These are phyloP conservation scores for Ochetophila trinervis DNA, from an alignment of 306 rosid species.

Conservation along the genomic window DNA sequence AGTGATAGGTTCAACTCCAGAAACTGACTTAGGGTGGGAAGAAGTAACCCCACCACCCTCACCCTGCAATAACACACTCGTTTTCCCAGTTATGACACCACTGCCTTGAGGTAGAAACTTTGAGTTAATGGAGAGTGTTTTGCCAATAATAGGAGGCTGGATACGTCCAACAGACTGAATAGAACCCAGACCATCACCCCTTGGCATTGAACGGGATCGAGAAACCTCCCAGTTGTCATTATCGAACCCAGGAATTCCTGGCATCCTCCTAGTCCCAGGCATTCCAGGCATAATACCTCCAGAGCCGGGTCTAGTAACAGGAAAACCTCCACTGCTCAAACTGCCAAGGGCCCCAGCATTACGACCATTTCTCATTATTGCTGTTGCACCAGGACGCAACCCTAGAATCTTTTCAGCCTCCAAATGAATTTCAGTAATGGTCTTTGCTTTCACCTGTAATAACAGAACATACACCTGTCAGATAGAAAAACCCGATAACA, in stretches of 20 bases:
- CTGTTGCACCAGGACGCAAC: conserved; percentile 37
- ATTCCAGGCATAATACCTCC: conserved; percentile 39
- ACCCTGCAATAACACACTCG: conserved; percentile 39
- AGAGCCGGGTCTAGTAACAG: conserved; percentile 27
- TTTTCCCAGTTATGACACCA: conserved; percentile 33
- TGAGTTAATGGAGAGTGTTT: conserved; percentile 31
- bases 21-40: conserved; percentile 1
- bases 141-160: conserved; percentile 26
- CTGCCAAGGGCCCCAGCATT: conserved; percentile 25
- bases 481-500: conserved; percentile 3
- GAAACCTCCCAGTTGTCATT: conserved; percentile 35
- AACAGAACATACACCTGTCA: conserved; percentile 7
- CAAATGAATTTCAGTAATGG: conserved; percentile 41
- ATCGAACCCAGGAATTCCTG: conserved; percentile 42
- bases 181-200: conserved; percentile 16
- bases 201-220: conserved; percentile 27
- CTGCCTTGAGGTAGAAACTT: conserved; percentile 41
- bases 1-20: conserved; percentile 12
- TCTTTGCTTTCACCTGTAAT: conserved; percentile 45
- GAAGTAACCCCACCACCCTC: conserved; percentile 16
- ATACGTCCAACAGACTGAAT: conserved; percentile 14
- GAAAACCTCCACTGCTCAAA: conserved; percentile 31
- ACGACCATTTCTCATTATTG: conserved; percentile 36
- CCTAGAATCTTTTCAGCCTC: conserved; percentile 49
- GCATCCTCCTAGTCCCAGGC: conserved; percentile 38